phyloP scores from a whole-genome alignment of 2,329 filamentous ascomycete genomes.

The Blumeria graminis region DNA sequence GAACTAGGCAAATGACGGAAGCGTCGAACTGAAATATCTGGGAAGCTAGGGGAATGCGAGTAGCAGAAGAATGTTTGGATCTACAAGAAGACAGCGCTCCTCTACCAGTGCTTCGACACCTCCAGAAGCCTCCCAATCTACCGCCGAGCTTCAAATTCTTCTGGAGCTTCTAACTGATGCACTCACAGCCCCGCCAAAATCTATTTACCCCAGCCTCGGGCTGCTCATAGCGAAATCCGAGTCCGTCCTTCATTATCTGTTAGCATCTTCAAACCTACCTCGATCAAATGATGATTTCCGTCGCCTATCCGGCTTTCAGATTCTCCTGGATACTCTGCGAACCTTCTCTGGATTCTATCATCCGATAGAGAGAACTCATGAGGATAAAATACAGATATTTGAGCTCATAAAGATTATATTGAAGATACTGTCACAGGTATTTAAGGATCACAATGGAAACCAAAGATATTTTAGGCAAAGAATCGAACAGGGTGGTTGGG shows the following conservation, averaged over 20 bases:
- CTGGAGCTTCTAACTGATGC: conserved; percentile 22
- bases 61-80: conserved; percentile 23
- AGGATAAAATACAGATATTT: conserved; percentile 41
- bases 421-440: conserved; percentile 36
- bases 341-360: conserved; percentile 56
- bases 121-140: conserved; percentile 31
- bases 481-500: conserved; percentile 57
- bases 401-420: conserved; percentile 47
- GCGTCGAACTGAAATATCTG: conserved; percentile 4
- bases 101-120: conserved; percentile 36
- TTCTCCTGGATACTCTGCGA: conserved; percentile 42
- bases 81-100: conserved; percentile 34
- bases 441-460: conserved; percentile 66
- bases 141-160: conserved; percentile 30
- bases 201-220: conserved; percentile 14
- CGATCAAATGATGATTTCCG: conserved; percentile 58
- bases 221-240: conserved; percentile 14
- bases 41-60: conserved; percentile 8
- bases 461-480: conserved; percentile 61
- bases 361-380: conserved; percentile 31
- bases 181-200: conserved; percentile 6
- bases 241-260: conserved; percentile 12
- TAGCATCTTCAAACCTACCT: conserved; percentile 21
- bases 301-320: conserved; percentile 54
- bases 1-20: conserved; percentile 10